Evolutionary conservation across 106 monocot species (phyloP).

Genomic region (Dendrobium nobile): DNA sequence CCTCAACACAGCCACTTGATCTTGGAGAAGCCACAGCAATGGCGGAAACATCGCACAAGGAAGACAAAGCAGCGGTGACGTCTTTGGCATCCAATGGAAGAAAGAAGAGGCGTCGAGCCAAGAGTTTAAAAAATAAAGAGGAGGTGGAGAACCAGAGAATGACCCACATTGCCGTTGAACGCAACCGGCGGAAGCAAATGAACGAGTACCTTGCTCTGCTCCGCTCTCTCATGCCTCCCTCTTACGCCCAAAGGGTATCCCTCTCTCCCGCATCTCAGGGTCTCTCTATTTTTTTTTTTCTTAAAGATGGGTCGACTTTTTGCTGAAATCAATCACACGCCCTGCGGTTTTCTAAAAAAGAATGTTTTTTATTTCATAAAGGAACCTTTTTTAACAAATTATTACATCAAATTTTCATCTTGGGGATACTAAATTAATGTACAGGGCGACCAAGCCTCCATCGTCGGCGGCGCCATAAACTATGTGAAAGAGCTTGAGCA

Average conservation of each 20-base stretch:
- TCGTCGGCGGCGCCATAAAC: constrained; percentile 71
- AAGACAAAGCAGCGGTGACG: neutral
- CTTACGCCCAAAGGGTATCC: constrained; percentile 44
- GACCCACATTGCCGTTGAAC: constrained; percentile 64
- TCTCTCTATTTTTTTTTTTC: neutral
- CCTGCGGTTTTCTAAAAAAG: too few species aligned
- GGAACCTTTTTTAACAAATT: too few species aligned
- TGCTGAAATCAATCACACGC: too few species aligned
- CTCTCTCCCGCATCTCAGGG: neutral
- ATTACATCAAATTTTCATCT: neutral
- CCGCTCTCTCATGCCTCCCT: constrained; percentile 54
- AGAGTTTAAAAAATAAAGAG: constrained; percentile 41
- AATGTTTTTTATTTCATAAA: too few species aligned
- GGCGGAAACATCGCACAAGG: neutral
- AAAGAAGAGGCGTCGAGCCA: constrained; percentile 27
- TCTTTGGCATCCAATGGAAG: neutral
- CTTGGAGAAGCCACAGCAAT: neutral
- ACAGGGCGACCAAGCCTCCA: constrained; percentile 76
- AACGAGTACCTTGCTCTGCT: constrained; percentile 45
- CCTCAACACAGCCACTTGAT: neutral
- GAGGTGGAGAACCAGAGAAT: constrained; percentile 64
- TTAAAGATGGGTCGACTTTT: too few species aligned
- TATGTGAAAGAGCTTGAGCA: constrained; percentile 80
- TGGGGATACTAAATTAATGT: neutral
- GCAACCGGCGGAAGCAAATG: constrained; percentile 59